Conservation (phyloP, 2,329 filamentous ascomycete species). For the Monosporascus cannonballus region DNA sequence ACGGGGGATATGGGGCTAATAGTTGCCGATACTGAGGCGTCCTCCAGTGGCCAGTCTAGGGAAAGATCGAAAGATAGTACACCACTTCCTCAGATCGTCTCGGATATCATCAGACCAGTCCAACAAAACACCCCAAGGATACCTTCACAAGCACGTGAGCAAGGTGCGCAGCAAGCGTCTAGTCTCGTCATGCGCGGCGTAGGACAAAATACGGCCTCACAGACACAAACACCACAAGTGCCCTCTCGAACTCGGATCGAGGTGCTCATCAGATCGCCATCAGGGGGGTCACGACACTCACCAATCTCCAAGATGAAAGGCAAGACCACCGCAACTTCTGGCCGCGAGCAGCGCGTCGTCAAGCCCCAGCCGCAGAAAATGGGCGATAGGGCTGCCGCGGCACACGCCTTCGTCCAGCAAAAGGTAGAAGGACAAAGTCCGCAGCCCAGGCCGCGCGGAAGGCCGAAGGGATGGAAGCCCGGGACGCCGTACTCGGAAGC, state of each 20-base stretch:
- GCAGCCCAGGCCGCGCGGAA: constrained; percentile 32
- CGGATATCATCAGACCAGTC: not conserved
- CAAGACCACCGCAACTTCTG: not conserved
- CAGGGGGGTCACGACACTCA: constrained; percentile 7
- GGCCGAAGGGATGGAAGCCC: constrained; percentile 42
- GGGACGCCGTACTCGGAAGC: constrained; percentile 25
- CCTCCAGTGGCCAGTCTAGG: not conserved
- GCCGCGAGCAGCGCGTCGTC: not conserved
- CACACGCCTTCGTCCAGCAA: constrained; percentile 2
- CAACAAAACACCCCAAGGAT: not conserved
- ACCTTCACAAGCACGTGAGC: not conserved
- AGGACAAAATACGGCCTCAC: not conserved
- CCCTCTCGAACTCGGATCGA: constrained; percentile 12
- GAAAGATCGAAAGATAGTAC: not conserved
- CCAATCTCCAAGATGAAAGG: constrained; percentile 2
- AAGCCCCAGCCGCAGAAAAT: constrained; percentile 2
- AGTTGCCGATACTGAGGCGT: not conserved
- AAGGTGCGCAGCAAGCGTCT: not conserved
- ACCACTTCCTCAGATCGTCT: not conserved
- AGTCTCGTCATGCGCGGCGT: not conserved
- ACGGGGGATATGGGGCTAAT: not conserved
- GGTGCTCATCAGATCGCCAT: constrained; percentile 20
- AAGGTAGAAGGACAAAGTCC: constrained; percentile 7
- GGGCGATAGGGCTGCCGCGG: constrained; percentile 1
- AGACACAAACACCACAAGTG: constrained; percentile 1